Conservation (phyloP, 805 yeast species). For the Ogataea neopini region DNA sequence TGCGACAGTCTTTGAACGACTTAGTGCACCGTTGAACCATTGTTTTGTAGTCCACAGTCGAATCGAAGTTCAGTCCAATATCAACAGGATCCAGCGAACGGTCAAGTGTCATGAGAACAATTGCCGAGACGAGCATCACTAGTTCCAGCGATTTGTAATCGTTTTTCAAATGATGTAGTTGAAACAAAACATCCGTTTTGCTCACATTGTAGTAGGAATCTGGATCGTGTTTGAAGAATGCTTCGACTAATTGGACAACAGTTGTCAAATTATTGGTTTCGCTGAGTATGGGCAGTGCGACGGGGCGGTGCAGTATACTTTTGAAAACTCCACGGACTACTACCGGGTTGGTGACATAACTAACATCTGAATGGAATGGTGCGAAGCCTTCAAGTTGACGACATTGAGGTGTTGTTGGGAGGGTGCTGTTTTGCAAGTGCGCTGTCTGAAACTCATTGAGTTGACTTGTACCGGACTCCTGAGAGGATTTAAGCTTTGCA, state of each 20-base stretch:
- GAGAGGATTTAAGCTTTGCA: background rate
- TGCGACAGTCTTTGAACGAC: slow-evolving; percentile 13
- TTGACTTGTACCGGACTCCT: background rate
- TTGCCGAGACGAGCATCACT: slow-evolving; percentile 17
- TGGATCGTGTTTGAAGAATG: slow-evolving; percentile 7
- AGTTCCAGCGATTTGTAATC: slow-evolving; percentile 19
- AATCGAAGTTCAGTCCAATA: slow-evolving; percentile 1
- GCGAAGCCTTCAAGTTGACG: slow-evolving; percentile 3
- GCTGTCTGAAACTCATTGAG: slow-evolving; percentile 7
- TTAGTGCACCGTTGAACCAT: slow-evolving; percentile 4
- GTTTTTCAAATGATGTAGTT: slow-evolving; percentile 5
- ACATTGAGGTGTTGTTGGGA: background rate
- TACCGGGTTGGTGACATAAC: slow-evolving; percentile 10
- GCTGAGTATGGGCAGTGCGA: slow-evolving; percentile 17
- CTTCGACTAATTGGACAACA: slow-evolving; percentile 5
- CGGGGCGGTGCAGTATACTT: slow-evolving; percentile 5
- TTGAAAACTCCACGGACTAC: slow-evolving; percentile 5
- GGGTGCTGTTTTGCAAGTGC: slow-evolving; percentile 4
- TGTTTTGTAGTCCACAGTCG: background rate
- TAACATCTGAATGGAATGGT: background rate
- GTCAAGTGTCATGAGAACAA: slow-evolving; percentile 14
- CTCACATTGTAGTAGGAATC: slow-evolving; percentile 10
- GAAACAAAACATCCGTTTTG: slow-evolving; percentile 4
- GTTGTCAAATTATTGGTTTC: slow-evolving; percentile 5
- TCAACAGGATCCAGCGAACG: slow-evolving; percentile 2